phyloP scores from a whole-genome alignment of 2,329 filamentous ascomycete genomes.

The Fusarium camptoceras region DNA sequence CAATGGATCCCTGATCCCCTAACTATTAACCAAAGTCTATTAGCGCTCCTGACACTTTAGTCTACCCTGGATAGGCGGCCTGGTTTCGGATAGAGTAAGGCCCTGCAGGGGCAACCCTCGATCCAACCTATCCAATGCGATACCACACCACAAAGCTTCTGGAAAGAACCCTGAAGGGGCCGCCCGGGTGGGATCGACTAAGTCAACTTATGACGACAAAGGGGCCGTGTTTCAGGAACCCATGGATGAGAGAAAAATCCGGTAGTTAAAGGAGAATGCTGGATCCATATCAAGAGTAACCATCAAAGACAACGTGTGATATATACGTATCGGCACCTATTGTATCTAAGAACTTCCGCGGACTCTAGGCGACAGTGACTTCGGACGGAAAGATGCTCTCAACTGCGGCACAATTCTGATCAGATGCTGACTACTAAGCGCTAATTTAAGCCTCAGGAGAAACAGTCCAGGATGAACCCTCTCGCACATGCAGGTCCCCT shows the following conservation, averaged over 20 bases:
- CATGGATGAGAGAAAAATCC: constrained; percentile 18
- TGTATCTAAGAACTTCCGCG: not conserved
- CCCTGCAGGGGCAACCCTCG: not conserved
- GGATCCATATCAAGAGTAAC: constrained; percentile 12
- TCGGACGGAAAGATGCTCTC: not conserved
- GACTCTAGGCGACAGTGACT: not conserved
- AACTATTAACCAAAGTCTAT: constrained; percentile 18
- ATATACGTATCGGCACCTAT: not conserved
- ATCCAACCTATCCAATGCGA: not conserved
- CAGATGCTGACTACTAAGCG: not conserved
- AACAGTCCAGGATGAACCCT: not conserved
- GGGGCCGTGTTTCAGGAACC: constrained; percentile 23
- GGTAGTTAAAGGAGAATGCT: constrained; percentile 9
- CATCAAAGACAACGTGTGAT: not conserved
- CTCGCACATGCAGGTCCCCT: not conserved
- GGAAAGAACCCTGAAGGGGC: constrained; percentile 16
- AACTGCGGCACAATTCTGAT: constrained; percentile 20
- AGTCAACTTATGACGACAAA: constrained; percentile 25
- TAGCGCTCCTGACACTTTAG: constrained; percentile 10
- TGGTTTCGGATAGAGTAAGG: constrained; percentile 20
- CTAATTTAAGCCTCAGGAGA: not conserved
- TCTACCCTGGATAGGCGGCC: constrained; percentile 3
- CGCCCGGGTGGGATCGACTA: constrained; percentile 26
- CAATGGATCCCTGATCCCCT: constrained; percentile 12
- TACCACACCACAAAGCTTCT: constrained; percentile 21